phyloP scores from a whole-genome alignment of 768 basidiomycete genomes.

The Collybiopsis confluens region DNA sequence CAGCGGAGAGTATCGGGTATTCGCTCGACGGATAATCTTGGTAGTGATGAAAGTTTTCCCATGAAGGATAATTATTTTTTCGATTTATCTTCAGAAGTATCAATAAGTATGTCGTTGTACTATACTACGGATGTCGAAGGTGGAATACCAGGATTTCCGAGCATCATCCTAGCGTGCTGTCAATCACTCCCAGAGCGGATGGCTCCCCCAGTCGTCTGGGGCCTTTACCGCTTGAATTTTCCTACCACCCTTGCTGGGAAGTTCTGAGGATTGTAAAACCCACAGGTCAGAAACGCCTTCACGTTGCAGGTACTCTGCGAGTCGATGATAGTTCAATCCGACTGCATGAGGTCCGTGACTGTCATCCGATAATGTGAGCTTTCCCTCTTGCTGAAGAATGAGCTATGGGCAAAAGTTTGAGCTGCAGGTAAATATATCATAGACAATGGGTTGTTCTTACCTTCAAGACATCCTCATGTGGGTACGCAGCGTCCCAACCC shows the following conservation, averaged over 20 bases:
- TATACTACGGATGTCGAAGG: too few species aligned
- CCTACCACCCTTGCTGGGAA: slow-evolving; percentile 24
- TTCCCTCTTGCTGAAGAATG: slow-evolving; percentile 64
- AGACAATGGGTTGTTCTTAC: slow-evolving; percentile 34
- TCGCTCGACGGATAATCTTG: slow-evolving; percentile 1
- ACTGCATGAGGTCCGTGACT: slow-evolving; percentile 90
- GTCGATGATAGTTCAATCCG: slow-evolving; percentile 78
- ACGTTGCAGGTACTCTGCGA: slow-evolving; percentile 59
- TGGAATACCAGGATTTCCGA: too few species aligned
- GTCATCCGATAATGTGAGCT: slow-evolving; percentile 91
- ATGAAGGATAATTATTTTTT: too few species aligned
- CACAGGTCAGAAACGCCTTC: slow-evolving; percentile 61
- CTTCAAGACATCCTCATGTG: slow-evolving; percentile 18
- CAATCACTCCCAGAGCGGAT: slow-evolving; percentile 41
- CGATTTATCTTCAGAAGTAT: too few species aligned
- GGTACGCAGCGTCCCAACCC: slow-evolving; percentile 64
- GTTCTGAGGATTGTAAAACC: slow-evolving; percentile 44
- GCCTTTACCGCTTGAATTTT: slow-evolving; percentile 37
- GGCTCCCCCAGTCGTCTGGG: slow-evolving; percentile 52
- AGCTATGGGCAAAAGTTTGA: slow-evolving; percentile 42
- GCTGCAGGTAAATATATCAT: not conserved
- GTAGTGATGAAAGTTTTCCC: too few species aligned
- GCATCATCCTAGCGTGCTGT: too few species aligned
- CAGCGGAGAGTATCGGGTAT: not conserved
- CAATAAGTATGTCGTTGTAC: too few species aligned